Conservation (phyloP, 2,329 filamentous ascomycete species). For the Curvularia spicifera region DNA sequence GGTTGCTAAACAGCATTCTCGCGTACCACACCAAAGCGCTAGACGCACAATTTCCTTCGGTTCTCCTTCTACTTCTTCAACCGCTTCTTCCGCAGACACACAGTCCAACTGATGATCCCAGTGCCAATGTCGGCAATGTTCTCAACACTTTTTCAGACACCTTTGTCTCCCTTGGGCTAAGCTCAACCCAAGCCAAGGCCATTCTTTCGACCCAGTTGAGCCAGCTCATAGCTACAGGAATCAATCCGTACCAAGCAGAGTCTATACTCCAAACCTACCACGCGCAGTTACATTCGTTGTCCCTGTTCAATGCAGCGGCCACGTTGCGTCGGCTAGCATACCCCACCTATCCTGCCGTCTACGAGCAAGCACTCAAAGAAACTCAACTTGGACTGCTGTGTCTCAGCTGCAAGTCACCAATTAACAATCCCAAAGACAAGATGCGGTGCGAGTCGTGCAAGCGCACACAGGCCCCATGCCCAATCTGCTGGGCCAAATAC, state of each 20-base stretch:
- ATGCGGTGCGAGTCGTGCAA: slow-evolving; percentile 60
- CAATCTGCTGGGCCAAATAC: slow-evolving; percentile 53
- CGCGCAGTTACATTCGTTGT: slow-evolving; percentile 58
- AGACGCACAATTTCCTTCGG: slow-evolving; percentile 56
- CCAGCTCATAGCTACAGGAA: slow-evolving; percentile 52
- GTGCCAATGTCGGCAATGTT: slow-evolving; percentile 41
- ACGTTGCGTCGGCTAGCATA: slow-evolving; percentile 63
- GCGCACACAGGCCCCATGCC: slow-evolving; percentile 52
- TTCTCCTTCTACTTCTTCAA: slow-evolving; percentile 55
- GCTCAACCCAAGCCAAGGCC: slow-evolving; percentile 49
- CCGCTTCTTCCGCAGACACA: slow-evolving; percentile 55
- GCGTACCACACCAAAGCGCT: slow-evolving; percentile 51
- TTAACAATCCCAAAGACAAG: slow-evolving; percentile 60
- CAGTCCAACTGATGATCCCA: slow-evolving; percentile 34
- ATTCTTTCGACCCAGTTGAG: slow-evolving; percentile 51
- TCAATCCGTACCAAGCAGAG: slow-evolving; percentile 61
- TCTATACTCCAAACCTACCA: slow-evolving; percentile 64
- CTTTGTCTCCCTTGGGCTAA: slow-evolving; percentile 47
- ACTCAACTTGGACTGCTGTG: slow-evolving; percentile 63
- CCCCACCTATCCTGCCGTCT: slow-evolving; percentile 62
- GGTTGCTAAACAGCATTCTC: slow-evolving; percentile 52
- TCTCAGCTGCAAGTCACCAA: slow-evolving; percentile 62
- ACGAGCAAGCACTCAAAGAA: slow-evolving; percentile 63
- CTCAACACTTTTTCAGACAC: slow-evolving; percentile 51
- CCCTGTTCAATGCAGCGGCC: slow-evolving; percentile 60